A percentile compares a stretch with the other conserved stretches of the same genome.
Evolutionary conservation across 495 filamentous ascomycete genomes (phyloP).

Genomic region (Penicillium odoratum): DNA sequence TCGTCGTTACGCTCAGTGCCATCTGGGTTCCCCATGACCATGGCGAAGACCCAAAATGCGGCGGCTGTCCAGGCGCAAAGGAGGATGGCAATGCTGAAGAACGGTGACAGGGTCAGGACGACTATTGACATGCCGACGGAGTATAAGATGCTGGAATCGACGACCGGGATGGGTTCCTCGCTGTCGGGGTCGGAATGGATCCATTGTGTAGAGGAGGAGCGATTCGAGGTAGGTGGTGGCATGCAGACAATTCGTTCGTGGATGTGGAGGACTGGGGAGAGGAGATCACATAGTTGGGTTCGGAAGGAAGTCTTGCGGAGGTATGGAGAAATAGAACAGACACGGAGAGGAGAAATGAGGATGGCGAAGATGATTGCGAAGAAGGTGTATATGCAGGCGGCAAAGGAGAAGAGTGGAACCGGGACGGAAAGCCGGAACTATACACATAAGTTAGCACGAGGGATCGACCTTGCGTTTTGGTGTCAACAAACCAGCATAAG

Average conservation of each 20-base stretch:
- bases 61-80: constrained; percentile 60
- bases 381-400: constrained; percentile 45
- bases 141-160: constrained; percentile 29
- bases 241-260: constrained; percentile 44
- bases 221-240: constrained; percentile 26
- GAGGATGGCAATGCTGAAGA: constrained; percentile 54
- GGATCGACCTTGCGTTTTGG: neutral
- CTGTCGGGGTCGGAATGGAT: constrained; percentile 31
- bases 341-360: constrained; percentile 42
- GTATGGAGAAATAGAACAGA: constrained; percentile 40
- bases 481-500: constrained; percentile 38
- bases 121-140: constrained; percentile 42
- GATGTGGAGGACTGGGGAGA: constrained; percentile 43
- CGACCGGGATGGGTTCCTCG: constrained; percentile 17
- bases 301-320: constrained; percentile 40
- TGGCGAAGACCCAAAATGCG: constrained; percentile 63
- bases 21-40: constrained; percentile 62
- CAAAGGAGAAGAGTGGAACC: constrained; percentile 46
- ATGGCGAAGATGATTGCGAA: constrained; percentile 43
- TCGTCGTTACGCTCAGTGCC: constrained; percentile 63
- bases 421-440: constrained; percentile 52
- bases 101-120: constrained; percentile 54
- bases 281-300: constrained; percentile 39
- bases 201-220: constrained; percentile 37
- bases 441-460: neutral